Evolutionary conservation across 768 basidiomycete genomes (phyloP), one percentile per base, ranked within the genome.

Genomic region (Boletus rex-veris): DNA sequence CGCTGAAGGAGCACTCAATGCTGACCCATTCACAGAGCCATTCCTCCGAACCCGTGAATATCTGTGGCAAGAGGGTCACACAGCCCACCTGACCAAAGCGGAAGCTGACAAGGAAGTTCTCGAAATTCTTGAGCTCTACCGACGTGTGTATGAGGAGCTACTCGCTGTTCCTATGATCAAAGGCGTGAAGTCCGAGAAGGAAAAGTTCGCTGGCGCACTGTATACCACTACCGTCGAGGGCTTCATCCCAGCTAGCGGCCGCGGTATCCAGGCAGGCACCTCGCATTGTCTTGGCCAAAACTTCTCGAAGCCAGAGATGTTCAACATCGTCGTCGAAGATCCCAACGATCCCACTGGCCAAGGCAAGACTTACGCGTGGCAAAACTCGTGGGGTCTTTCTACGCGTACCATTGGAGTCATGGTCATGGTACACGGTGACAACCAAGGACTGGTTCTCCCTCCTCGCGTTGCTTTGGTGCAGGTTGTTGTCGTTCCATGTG

Each of bases 21-120:
- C 11, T 5, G 31, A 31, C 28, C 36, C 68, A 83, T 49, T 35
- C 35, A 24, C 68, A 91, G 89, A 99, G 71, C 97, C 97, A 8
- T 99, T 99, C 89, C 82, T 99, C 36, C 93, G 97, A 52, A 98
- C 97, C 3, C 91, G 97, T 68, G 97, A 99, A 75, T 99, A 98
- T 81, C 78, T 99, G n/a, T 99, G 97, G 97, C 97, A 99, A 75
- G 97, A 99, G 73, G 97, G 97, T 36, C 97, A 99, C 76, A 98
- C 97, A 9, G 96, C 97, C 4, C 85, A 88, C 73, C 79, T 95
- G 41, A 91, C 88, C 60, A 89, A 95, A 72, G 67, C 76, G 4
- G 96, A 98, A 71, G 96, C 96, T 24, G 97, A 92, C 64, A 76
- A 74, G 47, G 97, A 98, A 74, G 97, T 98, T 15, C 84, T 80